A percentile compares a stretch with the other conserved stretches of the same genome.
Evolutionary conservation across 2,329 filamentous ascomycete genomes (phyloP).

Genomic region (Colletotrichum euphorbiae): DNA sequence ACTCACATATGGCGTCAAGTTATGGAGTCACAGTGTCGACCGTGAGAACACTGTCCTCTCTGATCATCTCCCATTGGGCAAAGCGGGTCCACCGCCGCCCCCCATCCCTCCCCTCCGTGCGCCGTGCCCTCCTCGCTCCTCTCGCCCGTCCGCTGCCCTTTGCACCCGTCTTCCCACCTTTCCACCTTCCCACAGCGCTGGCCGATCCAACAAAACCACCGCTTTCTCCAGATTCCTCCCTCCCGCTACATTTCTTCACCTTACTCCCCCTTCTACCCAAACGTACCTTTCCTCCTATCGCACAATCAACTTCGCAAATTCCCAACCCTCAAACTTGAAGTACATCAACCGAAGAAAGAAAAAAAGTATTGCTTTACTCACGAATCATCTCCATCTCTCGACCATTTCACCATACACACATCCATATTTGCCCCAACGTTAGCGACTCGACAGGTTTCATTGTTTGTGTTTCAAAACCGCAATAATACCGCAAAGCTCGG

Average conservation of each 20-base stretch:
- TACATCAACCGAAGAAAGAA: slow-evolving; percentile 1
- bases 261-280: slow-evolving; percentile 34
- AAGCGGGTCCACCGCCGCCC: slow-evolving; percentile 24
- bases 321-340: slow-evolving; percentile 5
- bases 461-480: slow-evolving; percentile 36
- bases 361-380: slow-evolving; percentile 21
- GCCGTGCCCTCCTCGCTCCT: slow-evolving; percentile 34
- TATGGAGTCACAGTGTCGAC: slow-evolving; percentile 30
- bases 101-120: slow-evolving; percentile 16
- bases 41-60: slow-evolving; percentile 20
- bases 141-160: slow-evolving; percentile 30
- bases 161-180: slow-evolving; percentile 31
- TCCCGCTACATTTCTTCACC: slow-evolving; percentile 37
- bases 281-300: slow-evolving; percentile 18
- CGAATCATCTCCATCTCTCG: not conserved
- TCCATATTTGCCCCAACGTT: slow-evolving; percentile 28
- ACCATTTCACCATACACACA: slow-evolving; percentile 13
- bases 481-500: slow-evolving; percentile 40
- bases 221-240: slow-evolving; percentile 36
- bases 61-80: slow-evolving; percentile 36
- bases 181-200: slow-evolving; percentile 11
- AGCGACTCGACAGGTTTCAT: slow-evolving; percentile 37
- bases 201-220: slow-evolving; percentile 41
- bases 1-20: slow-evolving; percentile 40
- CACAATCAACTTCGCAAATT: slow-evolving; percentile 12